phyloP scores from a whole-genome alignment of 345 rosid species.

The Pugionium dolabratum region DNA sequence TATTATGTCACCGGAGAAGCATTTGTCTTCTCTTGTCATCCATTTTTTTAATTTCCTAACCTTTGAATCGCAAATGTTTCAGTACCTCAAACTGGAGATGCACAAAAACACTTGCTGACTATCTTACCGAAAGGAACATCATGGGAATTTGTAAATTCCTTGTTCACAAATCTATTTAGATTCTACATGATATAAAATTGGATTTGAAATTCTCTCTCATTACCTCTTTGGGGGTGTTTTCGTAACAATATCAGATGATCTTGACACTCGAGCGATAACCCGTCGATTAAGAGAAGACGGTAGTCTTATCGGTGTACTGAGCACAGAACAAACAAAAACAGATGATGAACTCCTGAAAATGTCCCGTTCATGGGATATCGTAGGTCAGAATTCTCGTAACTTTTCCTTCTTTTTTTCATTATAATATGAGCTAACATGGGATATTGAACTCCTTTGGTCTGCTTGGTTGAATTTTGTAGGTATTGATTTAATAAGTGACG shows the following conservation, averaged over 20 bases:
- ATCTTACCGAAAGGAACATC: constrained; percentile 79
- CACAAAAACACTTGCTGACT: constrained; percentile 70
- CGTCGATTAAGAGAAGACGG: constrained; percentile 93
- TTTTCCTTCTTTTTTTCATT: background rate
- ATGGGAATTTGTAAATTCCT: constrained; percentile 65
- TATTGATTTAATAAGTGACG: constrained; percentile 82
- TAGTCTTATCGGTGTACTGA: constrained; percentile 91
- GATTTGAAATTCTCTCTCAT: constrained; percentile 20
- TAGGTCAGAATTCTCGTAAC: constrained; percentile 48
- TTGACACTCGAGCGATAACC: constrained; percentile 95
- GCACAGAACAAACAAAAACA: constrained; percentile 75
- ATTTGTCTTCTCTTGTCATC: constrained; percentile 1
- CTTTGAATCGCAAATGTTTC: constrained; percentile 16
- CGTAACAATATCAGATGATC: constrained; percentile 61
- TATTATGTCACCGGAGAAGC: constrained; percentile 7
- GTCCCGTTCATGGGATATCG: constrained; percentile 91
- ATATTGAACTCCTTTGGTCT: constrained; percentile 10
- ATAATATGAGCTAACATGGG: background rate
- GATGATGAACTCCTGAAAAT: constrained; percentile 77
- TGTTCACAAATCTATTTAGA: background rate
- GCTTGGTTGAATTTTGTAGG: constrained; percentile 49
- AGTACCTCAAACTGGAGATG: constrained; percentile 97
- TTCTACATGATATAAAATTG: background rate
- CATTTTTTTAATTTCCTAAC: constrained; percentile 1
- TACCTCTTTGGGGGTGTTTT: background rate